Conservation (phyloP, 2,329 filamentous ascomycete species). For the Ophiocordyceps sinensis region DNA sequence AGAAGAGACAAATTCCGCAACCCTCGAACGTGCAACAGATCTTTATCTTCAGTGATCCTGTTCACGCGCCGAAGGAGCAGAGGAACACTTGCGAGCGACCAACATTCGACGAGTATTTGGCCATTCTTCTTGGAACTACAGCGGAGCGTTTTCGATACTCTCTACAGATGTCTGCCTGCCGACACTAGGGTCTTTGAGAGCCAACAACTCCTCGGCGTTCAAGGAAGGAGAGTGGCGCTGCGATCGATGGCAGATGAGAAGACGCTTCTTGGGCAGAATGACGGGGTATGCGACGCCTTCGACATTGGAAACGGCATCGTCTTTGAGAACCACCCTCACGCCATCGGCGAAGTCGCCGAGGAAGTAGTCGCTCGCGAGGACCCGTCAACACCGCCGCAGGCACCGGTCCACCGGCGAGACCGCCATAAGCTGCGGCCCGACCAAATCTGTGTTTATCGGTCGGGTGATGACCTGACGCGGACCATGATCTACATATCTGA, state of each 20-base stretch:
- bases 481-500: slow-evolving; percentile 20
- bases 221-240: slow-evolving; percentile 9
- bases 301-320: slow-evolving; percentile 14
- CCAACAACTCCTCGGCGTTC: slow-evolving; percentile 7
- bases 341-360: slow-evolving; percentile 10
- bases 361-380: neutral
- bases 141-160: slow-evolving; percentile 7
- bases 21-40: no score
- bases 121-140: slow-evolving; percentile 13
- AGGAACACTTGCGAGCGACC: slow-evolving; percentile 3
- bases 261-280: slow-evolving; percentile 11
- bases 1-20: neutral
- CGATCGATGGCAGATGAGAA: slow-evolving; percentile 13
- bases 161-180: slow-evolving; percentile 9
- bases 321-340: slow-evolving; percentile 16
- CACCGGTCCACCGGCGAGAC: slow-evolving; percentile 6
- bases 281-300: slow-evolving; percentile 8
- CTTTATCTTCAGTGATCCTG: no score
- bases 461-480: slow-evolving; percentile 5
- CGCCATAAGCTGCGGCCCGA: slow-evolving; percentile 14
- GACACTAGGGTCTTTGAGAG: slow-evolving; percentile 13
- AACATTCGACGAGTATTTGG: slow-evolving; percentile 19
- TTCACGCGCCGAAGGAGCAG: no score
- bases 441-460: slow-evolving; percentile 14
- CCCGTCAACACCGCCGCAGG: slow-evolving; percentile 1